Evolutionary conservation across 371 early-diverging fungal genomes (phyloP).

Genomic region (Mucor velutinosus): DNA sequence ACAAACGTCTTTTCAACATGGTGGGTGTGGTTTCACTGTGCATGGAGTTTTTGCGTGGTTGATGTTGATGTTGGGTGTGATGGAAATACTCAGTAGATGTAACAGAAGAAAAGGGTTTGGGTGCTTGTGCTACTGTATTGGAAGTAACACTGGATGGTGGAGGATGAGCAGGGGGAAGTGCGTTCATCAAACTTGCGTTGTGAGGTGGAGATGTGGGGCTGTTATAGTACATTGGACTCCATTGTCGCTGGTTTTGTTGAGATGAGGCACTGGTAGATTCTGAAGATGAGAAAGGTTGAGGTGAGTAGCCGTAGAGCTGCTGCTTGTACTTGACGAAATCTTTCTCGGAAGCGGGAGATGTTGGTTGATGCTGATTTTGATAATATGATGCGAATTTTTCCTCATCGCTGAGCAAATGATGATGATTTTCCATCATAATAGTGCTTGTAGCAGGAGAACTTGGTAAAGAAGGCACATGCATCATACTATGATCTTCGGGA

Average conservation of each 20-base stretch:
- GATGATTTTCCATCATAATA: slow-evolving; percentile 1
- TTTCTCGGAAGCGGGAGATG: slow-evolving; percentile 12
- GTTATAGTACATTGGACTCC: not conserved
- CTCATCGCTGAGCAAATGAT: not conserved
- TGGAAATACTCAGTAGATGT: not conserved
- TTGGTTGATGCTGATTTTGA: not conserved
- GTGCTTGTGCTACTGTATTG: not conserved
- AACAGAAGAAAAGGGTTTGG: not conserved
- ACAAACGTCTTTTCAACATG: slow-evolving; percentile 7
- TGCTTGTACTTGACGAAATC: slow-evolving; percentile 3
- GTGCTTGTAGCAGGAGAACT: slow-evolving; percentile 6
- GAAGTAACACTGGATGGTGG: not conserved
- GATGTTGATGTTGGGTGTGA: not conserved
- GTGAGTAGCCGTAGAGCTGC: not conserved
- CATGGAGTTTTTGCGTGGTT: slow-evolving; percentile 1
- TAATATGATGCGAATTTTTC: not conserved
- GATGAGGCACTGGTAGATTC: not conserved
- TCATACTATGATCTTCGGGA: slow-evolving; percentile 5
- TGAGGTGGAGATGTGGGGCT: not conserved
- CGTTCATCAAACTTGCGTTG: not conserved
- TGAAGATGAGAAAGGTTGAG: not conserved
- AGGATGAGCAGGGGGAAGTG: not conserved
- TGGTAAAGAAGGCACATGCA: slow-evolving; percentile 1
- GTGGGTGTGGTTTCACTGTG: slow-evolving; percentile 2
- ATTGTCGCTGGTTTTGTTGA: not conserved